Conservation (phyloP, 495 filamentous ascomycete genomes). For the Annulohypoxylon maeteangense region DNA sequence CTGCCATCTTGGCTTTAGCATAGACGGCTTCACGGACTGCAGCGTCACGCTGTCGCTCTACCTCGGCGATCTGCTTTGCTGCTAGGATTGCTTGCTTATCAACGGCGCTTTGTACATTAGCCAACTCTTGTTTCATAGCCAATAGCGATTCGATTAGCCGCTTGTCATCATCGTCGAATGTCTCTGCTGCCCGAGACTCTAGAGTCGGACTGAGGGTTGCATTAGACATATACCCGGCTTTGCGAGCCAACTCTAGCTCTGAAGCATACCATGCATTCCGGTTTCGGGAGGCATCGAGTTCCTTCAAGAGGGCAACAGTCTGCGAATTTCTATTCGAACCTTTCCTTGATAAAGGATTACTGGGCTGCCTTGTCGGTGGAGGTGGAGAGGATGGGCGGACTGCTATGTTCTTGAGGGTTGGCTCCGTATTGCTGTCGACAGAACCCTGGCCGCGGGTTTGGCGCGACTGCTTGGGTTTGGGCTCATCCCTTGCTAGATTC, state of each 20-base stretch:
- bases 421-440: slow-evolving; percentile 61
- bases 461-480: slow-evolving; percentile 49
- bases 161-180: slow-evolving; percentile 88
- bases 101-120: slow-evolving; percentile 84
- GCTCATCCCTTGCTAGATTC: slow-evolving; percentile 36
- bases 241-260: slow-evolving; percentile 87
- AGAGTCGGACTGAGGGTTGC: slow-evolving; percentile 76
- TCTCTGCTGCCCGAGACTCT: slow-evolving; percentile 78
- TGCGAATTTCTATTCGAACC: slow-evolving; percentile 66
- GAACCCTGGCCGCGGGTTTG: slow-evolving; percentile 59
- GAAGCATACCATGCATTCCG: slow-evolving; percentile 97
- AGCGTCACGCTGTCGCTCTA: slow-evolving; percentile 91
- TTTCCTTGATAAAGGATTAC: slow-evolving; percentile 60
- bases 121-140: slow-evolving; percentile 85
- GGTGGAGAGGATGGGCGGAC: slow-evolving; percentile 63
- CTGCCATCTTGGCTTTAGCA: slow-evolving; percentile 91
- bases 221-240: slow-evolving; percentile 84
- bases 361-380: slow-evolving; percentile 61
- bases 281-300: slow-evolving; percentile 82
- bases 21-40: slow-evolving; percentile 94
- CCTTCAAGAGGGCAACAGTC: slow-evolving; percentile 74
- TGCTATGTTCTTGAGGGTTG: slow-evolving; percentile 53
- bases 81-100: slow-evolving; percentile 85
- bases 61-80: slow-evolving; percentile 88
- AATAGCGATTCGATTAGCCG: slow-evolving; percentile 93